phyloP scores from a whole-genome alignment of 1,139 yeast species.

The Sugiyamaella sp. region DNA sequence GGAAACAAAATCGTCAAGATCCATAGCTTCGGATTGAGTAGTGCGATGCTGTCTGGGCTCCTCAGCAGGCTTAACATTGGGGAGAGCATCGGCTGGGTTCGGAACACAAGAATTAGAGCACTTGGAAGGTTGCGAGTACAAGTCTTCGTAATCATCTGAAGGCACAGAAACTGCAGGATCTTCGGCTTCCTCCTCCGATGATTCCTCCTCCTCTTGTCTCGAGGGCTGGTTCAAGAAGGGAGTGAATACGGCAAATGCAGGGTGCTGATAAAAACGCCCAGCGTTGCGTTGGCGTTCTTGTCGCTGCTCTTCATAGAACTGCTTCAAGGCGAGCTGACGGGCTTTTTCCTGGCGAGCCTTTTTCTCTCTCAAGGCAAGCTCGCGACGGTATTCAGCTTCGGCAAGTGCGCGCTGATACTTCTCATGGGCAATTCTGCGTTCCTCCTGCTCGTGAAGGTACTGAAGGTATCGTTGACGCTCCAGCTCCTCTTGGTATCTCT shows the following conservation, averaged over 20 bases:
- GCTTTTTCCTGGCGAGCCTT: slow-evolving; percentile 7
- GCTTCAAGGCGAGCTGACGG: not conserved
- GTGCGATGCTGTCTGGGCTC: not conserved
- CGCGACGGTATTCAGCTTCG: slow-evolving; percentile 11
- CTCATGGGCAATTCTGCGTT: slow-evolving; percentile 15
- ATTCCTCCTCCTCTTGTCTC: slow-evolving; percentile 9
- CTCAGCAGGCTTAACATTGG: not conserved
- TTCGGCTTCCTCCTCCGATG: slow-evolving; percentile 18
- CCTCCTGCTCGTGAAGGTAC: slow-evolving; percentile 11
- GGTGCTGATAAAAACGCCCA: slow-evolving; percentile 18
- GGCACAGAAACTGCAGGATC: slow-evolving; percentile 24
- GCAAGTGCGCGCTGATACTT: slow-evolving; percentile 10
- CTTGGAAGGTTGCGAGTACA: slow-evolving; percentile 7
- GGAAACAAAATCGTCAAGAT: slow-evolving; percentile 20
- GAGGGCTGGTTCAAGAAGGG: slow-evolving; percentile 17
- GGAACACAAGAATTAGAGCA: not conserved
- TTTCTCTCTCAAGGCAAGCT: slow-evolving; percentile 5
- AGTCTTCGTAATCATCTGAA: slow-evolving; percentile 19
- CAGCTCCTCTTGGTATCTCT: slow-evolving; percentile 15
- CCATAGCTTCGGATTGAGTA: slow-evolving; percentile 16
- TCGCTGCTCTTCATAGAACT: not conserved
- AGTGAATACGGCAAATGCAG: slow-evolving; percentile 12
- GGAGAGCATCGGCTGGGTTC: not conserved
- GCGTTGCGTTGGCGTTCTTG: slow-evolving; percentile 7
- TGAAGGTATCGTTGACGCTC: slow-evolving; percentile 19